phyloP scores from a whole-genome alignment of 805 yeast species.

The Schizosaccharomyces octosporus region DNA sequence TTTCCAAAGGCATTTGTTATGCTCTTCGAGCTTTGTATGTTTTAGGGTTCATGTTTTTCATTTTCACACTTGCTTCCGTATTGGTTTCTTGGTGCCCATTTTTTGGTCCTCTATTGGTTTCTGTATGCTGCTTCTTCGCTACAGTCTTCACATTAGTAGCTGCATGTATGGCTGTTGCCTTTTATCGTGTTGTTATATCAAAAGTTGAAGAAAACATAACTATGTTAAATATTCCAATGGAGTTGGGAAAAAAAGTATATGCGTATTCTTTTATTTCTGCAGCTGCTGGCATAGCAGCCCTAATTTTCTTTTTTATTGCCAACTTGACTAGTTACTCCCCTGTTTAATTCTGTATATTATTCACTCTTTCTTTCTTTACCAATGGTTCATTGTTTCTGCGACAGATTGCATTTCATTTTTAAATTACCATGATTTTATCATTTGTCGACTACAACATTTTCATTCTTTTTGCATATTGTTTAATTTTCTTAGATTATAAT shows the following conservation, averaged over 20 bases:
- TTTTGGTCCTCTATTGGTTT: background rate
- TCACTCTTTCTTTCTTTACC: no score
- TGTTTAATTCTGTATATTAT: background rate
- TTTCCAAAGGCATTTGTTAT: background rate
- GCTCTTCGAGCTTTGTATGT: background rate
- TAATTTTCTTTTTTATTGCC: background rate
- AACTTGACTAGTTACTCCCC: background rate
- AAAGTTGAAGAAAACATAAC: background rate
- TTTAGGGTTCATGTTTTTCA: background rate
- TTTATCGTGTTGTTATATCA: background rate
- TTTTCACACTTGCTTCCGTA: background rate
- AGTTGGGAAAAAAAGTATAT: background rate
- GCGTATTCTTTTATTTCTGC: background rate
- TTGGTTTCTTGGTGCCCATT: background rate
- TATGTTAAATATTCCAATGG: background rate
- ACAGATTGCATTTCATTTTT: no score
- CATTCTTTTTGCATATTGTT: no score
- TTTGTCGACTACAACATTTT: no score
- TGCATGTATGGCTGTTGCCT: background rate
- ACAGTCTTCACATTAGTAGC: background rate
- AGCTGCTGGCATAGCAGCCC: background rate
- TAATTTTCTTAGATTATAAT: no score
- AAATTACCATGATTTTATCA: no score
- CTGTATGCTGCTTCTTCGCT: background rate
- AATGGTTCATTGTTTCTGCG: no score